Percentiles rank a stretch among this genome's conserved stretches.
Evolutionary conservation across 768 basidiomycete species (phyloP).

Genomic region (Favolaschia claudopus): DNA sequence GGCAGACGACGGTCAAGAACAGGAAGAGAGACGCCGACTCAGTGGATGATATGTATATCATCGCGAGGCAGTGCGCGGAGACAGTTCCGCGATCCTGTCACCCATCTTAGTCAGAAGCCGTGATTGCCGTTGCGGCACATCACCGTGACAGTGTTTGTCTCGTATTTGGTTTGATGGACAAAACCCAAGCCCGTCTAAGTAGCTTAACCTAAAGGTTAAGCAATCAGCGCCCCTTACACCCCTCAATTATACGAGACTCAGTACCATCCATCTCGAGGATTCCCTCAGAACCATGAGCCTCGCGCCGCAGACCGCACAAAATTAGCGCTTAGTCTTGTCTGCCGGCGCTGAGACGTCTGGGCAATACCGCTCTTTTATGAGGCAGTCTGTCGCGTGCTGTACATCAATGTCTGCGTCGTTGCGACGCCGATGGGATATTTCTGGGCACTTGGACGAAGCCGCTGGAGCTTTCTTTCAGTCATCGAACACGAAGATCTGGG

Average conservation of each 20-base stretch:
- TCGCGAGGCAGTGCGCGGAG: too few species aligned
- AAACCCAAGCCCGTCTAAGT: too few species aligned
- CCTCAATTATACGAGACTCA: slow-evolving; percentile 5
- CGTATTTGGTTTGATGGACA: too few species aligned
- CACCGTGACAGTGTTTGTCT: too few species aligned
- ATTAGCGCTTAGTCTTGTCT: slow-evolving; percentile 4
- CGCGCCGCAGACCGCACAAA: background rate
- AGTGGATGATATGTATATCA: too few species aligned
- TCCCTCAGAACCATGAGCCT: background rate
- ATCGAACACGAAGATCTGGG: slow-evolving; percentile 1
- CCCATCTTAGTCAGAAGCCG: too few species aligned
- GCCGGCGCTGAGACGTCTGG: background rate
- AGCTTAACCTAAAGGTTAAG: too few species aligned
- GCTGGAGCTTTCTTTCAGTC: slow-evolving; percentile 9
- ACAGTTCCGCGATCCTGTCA: too few species aligned
- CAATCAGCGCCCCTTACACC: background rate
- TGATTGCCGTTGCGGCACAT: too few species aligned
- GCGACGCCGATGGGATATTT: background rate
- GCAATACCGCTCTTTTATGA: background rate
- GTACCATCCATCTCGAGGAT: background rate
- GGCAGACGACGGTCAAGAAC: too few species aligned
- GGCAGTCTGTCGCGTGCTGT: slow-evolving; percentile 4
- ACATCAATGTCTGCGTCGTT: background rate
- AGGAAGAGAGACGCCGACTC: too few species aligned
- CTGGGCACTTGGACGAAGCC: background rate